Conservation (phyloP, 441 rosid species). For the Erysimum cheiri region DNA sequence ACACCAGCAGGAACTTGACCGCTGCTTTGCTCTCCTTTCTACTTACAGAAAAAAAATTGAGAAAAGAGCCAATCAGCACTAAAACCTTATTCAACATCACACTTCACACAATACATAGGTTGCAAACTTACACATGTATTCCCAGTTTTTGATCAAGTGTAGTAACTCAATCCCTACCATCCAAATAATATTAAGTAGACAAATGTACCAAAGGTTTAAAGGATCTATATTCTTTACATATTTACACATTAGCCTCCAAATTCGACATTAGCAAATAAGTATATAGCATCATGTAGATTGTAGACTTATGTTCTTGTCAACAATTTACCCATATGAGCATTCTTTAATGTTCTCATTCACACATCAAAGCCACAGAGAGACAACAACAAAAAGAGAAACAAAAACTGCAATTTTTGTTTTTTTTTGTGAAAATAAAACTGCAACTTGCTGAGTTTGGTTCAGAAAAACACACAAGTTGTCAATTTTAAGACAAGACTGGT, state of each 20-base stretch:
- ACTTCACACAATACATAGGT: slow-evolving; percentile 5
- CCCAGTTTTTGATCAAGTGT: neutral
- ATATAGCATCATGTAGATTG: neutral
- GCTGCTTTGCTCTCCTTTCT: slow-evolving; percentile 67
- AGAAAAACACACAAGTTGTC: slow-evolving; percentile 43
- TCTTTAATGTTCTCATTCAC: slow-evolving; percentile 11
- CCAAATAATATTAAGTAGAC: neutral
- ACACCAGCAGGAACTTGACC: slow-evolving; percentile 44
- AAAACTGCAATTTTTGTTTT: neutral
- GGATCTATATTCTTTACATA: slow-evolving; percentile 1
- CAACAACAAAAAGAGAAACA: neutral
- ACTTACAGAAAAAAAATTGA: slow-evolving; percentile 10
- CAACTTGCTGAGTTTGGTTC: slow-evolving; percentile 40
- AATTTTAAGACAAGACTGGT: slow-evolving; percentile 35
- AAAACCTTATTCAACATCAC: slow-evolving; percentile 10
- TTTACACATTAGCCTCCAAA: neutral
- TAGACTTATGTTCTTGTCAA: slow-evolving; percentile 8
- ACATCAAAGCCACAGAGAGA: slow-evolving; percentile 11
- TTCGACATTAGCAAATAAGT: neutral
- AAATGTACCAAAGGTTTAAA: neutral
- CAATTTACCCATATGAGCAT: neutral
- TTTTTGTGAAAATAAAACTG: neutral
- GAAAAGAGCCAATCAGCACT: slow-evolving; percentile 17
- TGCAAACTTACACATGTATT: slow-evolving; percentile 22
- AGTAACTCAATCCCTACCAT: neutral